Evolutionary conservation across 2,329 filamentous ascomycete species (phyloP), one percentile per base, ranked within the genome.

Genomic region (Colletotrichum sp.): DNA sequence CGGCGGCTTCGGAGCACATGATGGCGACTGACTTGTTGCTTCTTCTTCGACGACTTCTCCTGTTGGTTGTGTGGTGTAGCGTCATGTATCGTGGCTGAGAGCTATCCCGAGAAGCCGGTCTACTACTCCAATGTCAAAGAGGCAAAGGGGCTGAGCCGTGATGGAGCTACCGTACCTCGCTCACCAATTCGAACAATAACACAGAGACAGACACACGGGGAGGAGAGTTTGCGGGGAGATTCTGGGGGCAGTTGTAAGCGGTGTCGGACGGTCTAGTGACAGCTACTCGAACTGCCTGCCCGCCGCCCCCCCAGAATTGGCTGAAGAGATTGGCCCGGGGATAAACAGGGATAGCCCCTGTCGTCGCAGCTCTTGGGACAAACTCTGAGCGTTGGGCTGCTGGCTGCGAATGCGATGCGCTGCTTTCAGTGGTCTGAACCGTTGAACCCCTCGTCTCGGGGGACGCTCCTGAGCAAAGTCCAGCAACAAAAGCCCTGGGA

Each of bases 201-300:
- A 36, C n/a, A 21, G 55, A 21, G 55, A 63, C 28, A 18, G n/a
- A 52, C 43, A 52, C 10, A 52, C 43, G 43, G 52, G 16, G 8
- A 30, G 9, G 61, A 60, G 24, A 60, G 48, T 52, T 65, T 66
- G 67, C 32, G 67, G 67, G 48, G 67, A 66, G 32, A 63, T n/a
- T 59, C n/a, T 52, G 72, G 34, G 36, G 72, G 55, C 61, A 75
- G 68, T 43, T 75, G 68, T 36, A 75, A 72, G 72, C 72, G 68
- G 60, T 26, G 43, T 59, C 39, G 60, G 43, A 36, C 24, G 28
- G 36, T 1, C 48, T 21, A 52, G 36, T 52, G 43, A 52, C 43
- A 52, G 28, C 28, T 52, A 48, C 30, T 63, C 26, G 39, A 55
- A 26, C 36, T 43, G 60, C 28, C 69, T 71, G 24, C 61, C 43